Base-by-base conservation (phyloP, 306 rosid genomes). In the Acacia acuminata region DNA sequence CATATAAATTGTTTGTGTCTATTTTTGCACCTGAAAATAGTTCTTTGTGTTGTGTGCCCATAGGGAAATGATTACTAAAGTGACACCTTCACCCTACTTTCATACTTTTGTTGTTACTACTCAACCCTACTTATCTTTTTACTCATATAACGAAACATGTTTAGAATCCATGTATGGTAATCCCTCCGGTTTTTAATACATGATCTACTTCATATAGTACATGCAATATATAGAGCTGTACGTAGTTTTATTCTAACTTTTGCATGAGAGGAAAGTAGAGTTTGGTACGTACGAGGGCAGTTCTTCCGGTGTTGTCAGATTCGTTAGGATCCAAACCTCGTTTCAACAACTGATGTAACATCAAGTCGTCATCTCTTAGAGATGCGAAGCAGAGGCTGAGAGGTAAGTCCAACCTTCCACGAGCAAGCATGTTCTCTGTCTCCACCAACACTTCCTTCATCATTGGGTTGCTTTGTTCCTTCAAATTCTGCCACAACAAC, bases 381-480 rank as follows among this genome's bases (percentile, higher is more conserved):
- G 97, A 88, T 56, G 98, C 97, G 77, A 96, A 94, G 75, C 97
- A 92, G 3, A 96, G 90, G 82, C 97, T 94, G 13, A 96, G 90
- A 3, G 99, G 99, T 75, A 94, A 82, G 87, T 94, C 99, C 98
- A 94, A 60, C 74, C 91, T 87, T 32, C 99, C 99, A 68, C 91
- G 92, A 85, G 98, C 93, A 68, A 96, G 81, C 98, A 96, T 94
- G 89, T 86, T 92, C 90, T 94, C 97, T 16, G 90, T 92, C 89
- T 96, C 98, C 80, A 74, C 71, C 81, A 96, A 81, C 78, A 94
- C 97, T 25, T 91, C 93, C 71, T 94, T 92, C 97, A 94, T 96
- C 0, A 89, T 81, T 79, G 98, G 97, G 80, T 94, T 91, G 6
- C 88, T 85, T 1, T 81, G 63, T 24, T 85, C 97, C 80, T 90